Conservation (phyloP, 73 alveolate genomes). For the Tetrahymena malaccensis region DNA sequence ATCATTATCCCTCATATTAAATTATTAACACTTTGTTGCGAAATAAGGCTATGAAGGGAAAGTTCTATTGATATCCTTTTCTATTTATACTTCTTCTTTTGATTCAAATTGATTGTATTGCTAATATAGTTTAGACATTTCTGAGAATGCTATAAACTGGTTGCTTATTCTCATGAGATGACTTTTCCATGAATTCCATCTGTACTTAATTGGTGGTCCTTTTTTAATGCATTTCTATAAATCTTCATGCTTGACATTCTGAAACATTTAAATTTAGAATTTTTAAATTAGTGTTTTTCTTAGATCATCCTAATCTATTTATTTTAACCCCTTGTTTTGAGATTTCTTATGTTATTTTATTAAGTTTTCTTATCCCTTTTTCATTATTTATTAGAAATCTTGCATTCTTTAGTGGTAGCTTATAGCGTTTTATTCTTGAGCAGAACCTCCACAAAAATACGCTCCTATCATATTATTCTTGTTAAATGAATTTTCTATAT, state of each 20-base stretch:
- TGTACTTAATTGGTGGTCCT: slow-evolving; percentile 61
- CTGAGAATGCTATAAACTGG: slow-evolving; percentile 11
- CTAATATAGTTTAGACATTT: slow-evolving; percentile 18
- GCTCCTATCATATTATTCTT: background rate
- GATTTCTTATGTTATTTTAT: background rate
- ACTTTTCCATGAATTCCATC: slow-evolving; percentile 65
- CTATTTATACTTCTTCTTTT: slow-evolving; percentile 9
- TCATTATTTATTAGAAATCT: background rate
- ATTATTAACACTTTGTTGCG: background rate
- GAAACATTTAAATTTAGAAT: background rate
- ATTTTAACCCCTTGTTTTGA: background rate
- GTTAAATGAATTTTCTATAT: background rate
- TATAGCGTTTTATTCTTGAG: background rate
- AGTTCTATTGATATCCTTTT: slow-evolving; percentile 52
- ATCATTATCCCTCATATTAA: background rate
- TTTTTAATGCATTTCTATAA: slow-evolving; percentile 4
- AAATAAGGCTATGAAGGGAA: slow-evolving; percentile 45
- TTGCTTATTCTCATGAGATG: background rate
- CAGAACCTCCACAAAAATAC: background rate
- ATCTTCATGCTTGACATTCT: background rate
- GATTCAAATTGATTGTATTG: background rate
- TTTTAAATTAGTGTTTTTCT: background rate
- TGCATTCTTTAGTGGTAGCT: background rate
- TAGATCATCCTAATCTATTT: background rate
- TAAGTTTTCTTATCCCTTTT: background rate